phyloP scores from a whole-genome alignment of 768 basidiomycete genomes.

The Pulveroboletus frians region DNA sequence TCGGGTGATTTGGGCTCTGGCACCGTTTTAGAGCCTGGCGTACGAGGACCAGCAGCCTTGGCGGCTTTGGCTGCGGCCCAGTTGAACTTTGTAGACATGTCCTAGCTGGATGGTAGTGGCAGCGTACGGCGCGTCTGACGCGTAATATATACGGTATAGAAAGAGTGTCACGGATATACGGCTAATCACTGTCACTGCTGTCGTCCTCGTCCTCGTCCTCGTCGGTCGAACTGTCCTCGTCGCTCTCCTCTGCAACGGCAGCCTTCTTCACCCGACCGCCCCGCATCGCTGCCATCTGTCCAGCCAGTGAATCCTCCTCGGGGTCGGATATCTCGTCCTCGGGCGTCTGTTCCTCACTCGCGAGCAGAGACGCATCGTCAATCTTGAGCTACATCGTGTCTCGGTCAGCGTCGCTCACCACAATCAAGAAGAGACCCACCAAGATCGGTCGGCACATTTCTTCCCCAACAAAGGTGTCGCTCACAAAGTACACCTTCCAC shows the following conservation, averaged over 20 bases:
- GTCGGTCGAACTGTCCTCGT: slow-evolving; percentile 27
- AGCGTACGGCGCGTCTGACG: not conserved
- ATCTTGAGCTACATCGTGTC: slow-evolving; percentile 62
- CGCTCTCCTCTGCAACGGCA: slow-evolving; percentile 30
- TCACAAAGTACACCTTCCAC: slow-evolving; percentile 82
- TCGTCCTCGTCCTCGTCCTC: slow-evolving; percentile 26
- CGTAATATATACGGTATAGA: not conserved
- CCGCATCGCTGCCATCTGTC: slow-evolving; percentile 96
- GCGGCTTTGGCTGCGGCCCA: slow-evolving; percentile 56
- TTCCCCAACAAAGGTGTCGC: slow-evolving; percentile 85
- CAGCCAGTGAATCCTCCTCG: slow-evolving; percentile 92
- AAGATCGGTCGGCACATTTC: slow-evolving; percentile 66
- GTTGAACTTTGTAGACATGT: slow-evolving; percentile 27
- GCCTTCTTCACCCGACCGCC: slow-evolving; percentile 78
- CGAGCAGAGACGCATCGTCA: slow-evolving; percentile 60
- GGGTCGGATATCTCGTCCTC: slow-evolving; percentile 98
- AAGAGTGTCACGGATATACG: not conserved
- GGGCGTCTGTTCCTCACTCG: slow-evolving; percentile 49
- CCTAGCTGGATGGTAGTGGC: not conserved
- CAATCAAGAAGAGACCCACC: slow-evolving; percentile 42
- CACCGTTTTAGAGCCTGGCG: slow-evolving; percentile 52
- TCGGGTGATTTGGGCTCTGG: slow-evolving; percentile 73
- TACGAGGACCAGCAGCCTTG: slow-evolving; percentile 53
- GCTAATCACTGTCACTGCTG: slow-evolving; percentile 26
- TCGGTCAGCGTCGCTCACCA: slow-evolving; percentile 5